Percentiles rank a stretch among this genome's conserved stretches.
Evolutionary conservation across 2,329 filamentous ascomycete genomes (phyloP).

Genomic region (Verticillium longisporum): DNA sequence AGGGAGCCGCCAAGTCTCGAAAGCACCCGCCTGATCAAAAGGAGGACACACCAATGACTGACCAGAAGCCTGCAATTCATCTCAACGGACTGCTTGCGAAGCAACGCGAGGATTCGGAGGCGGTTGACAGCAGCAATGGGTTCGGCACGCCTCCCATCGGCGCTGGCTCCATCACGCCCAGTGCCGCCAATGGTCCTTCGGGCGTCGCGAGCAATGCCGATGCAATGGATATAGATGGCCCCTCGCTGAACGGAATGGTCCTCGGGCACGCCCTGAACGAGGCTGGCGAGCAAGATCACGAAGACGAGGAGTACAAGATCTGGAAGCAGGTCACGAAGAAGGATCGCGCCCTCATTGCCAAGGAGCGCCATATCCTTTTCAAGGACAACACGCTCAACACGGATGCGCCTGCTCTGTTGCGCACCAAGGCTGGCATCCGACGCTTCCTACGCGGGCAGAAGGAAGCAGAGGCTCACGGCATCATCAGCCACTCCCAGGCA

Average conservation of each 20-base stretch:
- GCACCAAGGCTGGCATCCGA: slow-evolving; percentile 83
- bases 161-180: slow-evolving; percentile 69
- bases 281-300: slow-evolving; percentile 66
- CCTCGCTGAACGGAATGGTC: slow-evolving; percentile 60
- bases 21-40: slow-evolving; percentile 67
- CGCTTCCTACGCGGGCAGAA: slow-evolving; percentile 77
- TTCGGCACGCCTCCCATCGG: slow-evolving; percentile 71
- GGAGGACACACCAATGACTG: slow-evolving; percentile 71
- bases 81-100: slow-evolving; percentile 57
- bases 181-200: slow-evolving; percentile 60
- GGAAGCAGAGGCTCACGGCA: slow-evolving; percentile 49
- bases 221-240: slow-evolving; percentile 79
- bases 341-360: slow-evolving; percentile 78
- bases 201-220: slow-evolving; percentile 70
- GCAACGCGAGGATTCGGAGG: slow-evolving; percentile 68
- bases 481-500: slow-evolving; percentile 25
- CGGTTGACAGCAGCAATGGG: slow-evolving; percentile 73
- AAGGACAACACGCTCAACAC: slow-evolving; percentile 75
- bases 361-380: slow-evolving; percentile 81
- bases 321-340: slow-evolving; percentile 99
- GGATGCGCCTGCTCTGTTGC: slow-evolving; percentile 80
- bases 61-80: slow-evolving; percentile 67
- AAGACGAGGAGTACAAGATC: slow-evolving; percentile 93
- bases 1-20: slow-evolving; percentile 69
- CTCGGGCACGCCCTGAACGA: slow-evolving; percentile 58